These are phyloP conservation scores for Ochromonas danica DNA, from an alignment of 108 stramenopile species.

Conservation along the genomic window DNA sequence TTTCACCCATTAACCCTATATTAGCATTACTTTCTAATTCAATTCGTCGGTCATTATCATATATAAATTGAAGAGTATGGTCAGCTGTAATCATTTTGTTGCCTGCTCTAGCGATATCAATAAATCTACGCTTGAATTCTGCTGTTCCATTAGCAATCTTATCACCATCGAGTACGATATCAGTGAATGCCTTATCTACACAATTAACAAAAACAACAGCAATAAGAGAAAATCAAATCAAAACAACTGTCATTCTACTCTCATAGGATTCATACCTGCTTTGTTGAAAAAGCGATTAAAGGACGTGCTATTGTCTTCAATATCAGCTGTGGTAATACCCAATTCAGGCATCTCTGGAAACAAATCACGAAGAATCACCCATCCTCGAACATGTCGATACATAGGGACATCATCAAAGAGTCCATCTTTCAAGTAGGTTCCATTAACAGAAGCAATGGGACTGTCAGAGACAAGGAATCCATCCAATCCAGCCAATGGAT, in stretches of 20 bases:
- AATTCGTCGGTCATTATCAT: neutral
- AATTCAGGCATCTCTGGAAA: neutral
- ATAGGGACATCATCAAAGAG: neutral
- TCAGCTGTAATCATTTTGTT: neutral
- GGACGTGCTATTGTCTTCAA: neutral
- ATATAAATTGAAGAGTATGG: neutral
- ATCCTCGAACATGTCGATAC: neutral
- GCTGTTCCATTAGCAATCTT: neutral
- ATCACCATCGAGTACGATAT: neutral
- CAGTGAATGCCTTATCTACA: neutral
- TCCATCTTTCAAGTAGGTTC: neutral
- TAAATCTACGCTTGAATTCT: neutral
- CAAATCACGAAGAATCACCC: neutral
- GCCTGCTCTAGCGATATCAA: neutral
- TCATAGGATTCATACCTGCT: conserved; percentile 6
- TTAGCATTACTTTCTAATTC: neutral
- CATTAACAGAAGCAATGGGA: neutral
- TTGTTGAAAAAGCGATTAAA: neutral
- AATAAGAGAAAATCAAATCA: neutral
- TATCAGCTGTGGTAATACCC: neutral
- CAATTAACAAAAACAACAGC: neutral
- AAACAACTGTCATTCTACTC: too few relatives aligned
- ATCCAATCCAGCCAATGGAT: neutral
- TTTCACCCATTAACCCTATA: neutral
- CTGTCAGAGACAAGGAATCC: neutral